Evolutionary conservation across 345 rosid species (phyloP).

Genomic region (Melaleuca quinquenervia): DNA sequence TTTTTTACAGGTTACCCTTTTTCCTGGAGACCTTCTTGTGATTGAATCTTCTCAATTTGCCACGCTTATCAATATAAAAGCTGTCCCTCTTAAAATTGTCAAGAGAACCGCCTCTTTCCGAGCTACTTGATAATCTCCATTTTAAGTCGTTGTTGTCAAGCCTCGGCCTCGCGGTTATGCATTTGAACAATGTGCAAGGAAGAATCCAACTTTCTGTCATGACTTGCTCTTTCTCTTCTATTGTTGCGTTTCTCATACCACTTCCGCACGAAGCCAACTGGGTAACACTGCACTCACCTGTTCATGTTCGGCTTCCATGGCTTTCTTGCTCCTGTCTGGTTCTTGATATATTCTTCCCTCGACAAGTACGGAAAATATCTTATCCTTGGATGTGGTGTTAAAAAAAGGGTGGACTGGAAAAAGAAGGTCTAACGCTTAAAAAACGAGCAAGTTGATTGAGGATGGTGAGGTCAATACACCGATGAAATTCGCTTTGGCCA

Average conservation of each 20-base stretch:
- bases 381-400: neutral
- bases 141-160: neutral
- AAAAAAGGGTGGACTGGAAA: neutral
- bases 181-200: neutral
- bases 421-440: neutral
- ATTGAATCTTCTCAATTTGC: constrained; percentile 51
- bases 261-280: neutral
- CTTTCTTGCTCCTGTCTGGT: neutral
- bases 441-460: no score
- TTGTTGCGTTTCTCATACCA: neutral
- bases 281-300: neutral
- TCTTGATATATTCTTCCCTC: neutral
- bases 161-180: neutral
- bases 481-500: no score
- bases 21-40: constrained; percentile 65
- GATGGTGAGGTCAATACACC: no score
- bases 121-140: neutral
- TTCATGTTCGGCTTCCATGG: neutral
- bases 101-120: neutral
- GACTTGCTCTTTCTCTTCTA: neutral
- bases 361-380: neutral
- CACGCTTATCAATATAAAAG: constrained; percentile 52
- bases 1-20: constrained; percentile 24
- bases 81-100: constrained; percentile 27
- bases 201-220: neutral